phyloP scores from a whole-genome alignment of 2,329 filamentous ascomycete species.

The Verticillium nubilum region DNA sequence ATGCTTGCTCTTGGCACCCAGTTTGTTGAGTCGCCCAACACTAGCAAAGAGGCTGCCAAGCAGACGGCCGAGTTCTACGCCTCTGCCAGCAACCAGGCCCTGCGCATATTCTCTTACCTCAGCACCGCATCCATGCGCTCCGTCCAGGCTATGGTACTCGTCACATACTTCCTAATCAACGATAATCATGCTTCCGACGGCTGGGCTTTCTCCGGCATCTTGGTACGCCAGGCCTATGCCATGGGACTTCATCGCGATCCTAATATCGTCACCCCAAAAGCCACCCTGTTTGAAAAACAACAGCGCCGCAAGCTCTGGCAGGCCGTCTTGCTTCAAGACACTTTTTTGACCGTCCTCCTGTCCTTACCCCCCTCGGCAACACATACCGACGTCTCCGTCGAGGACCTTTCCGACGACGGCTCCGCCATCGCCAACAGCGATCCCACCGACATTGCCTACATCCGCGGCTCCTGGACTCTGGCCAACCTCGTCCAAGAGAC shows the following conservation, averaged over 20 bases:
- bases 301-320: constrained; percentile 78
- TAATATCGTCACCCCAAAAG: constrained; percentile 63
- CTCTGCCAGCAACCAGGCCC: constrained; percentile 71
- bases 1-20: constrained; percentile 76
- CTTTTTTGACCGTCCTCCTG: constrained; percentile 71
- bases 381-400: constrained; percentile 73
- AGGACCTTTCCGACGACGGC: constrained; percentile 63
- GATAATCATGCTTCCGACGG: constrained; percentile 80
- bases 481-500: constrained; percentile 74
- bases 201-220: constrained; percentile 74
- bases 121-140: constrained; percentile 68
- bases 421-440: constrained; percentile 51
- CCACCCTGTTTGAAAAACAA: constrained; percentile 68
- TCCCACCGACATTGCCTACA: constrained; percentile 64
- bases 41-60: constrained; percentile 56
- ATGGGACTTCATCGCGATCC: constrained; percentile 78
- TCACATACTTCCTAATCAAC: constrained; percentile 80
- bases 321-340: constrained; percentile 74
- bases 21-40: constrained; percentile 57
- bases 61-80: constrained; percentile 79
- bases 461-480: constrained; percentile 72
- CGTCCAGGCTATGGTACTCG: constrained; percentile 74
- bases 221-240: constrained; percentile 73
- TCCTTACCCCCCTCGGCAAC: constrained; percentile 73
- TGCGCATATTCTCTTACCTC: constrained; percentile 71